phyloP scores from a whole-genome alignment of 2,329 filamentous ascomycete genomes.

The Nannizziopsis barbatae region DNA sequence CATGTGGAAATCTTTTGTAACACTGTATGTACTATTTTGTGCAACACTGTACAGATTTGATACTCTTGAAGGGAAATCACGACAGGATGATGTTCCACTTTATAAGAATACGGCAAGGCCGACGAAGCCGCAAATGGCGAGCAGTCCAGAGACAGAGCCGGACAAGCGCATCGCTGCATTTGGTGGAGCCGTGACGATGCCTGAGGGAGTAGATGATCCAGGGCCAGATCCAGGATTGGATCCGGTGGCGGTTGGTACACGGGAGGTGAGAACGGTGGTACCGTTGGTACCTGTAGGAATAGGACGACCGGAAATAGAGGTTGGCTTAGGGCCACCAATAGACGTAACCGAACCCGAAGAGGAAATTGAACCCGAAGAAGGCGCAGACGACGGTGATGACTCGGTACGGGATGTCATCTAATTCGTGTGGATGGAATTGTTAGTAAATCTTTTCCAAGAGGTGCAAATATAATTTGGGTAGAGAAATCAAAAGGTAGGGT shows the following conservation, averaged over 20 bases:
- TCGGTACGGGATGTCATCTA: constrained; percentile 19
- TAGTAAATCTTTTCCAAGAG: too few species aligned
- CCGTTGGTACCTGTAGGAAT: constrained; percentile 2
- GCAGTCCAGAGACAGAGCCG: background rate
- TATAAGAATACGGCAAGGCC: background rate
- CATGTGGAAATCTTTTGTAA: too few species aligned
- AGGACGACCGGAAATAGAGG: constrained; percentile 3
- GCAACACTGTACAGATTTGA: background rate
- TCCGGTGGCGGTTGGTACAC: background rate
- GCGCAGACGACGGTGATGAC: constrained; percentile 3
- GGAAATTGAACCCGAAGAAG: constrained; percentile 8
- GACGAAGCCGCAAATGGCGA: constrained; percentile 2
- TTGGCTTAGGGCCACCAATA: constrained; percentile 16
- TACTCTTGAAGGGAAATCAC: too few species aligned
- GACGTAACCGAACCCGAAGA: background rate
- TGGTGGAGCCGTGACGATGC: constrained; percentile 2
- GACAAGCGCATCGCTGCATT: background rate
- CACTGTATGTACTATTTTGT: background rate
- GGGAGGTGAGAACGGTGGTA: background rate
- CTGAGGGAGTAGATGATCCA: background rate
- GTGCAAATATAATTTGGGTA: background rate
- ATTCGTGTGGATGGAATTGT: too few species aligned
- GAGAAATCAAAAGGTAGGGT: constrained; percentile 15
- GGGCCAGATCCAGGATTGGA: too few species aligned
- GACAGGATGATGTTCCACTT: background rate